Conservation (phyloP, 1,284 basidiomycete genomes). For the Pseudozyma hubeiensis region DNA sequence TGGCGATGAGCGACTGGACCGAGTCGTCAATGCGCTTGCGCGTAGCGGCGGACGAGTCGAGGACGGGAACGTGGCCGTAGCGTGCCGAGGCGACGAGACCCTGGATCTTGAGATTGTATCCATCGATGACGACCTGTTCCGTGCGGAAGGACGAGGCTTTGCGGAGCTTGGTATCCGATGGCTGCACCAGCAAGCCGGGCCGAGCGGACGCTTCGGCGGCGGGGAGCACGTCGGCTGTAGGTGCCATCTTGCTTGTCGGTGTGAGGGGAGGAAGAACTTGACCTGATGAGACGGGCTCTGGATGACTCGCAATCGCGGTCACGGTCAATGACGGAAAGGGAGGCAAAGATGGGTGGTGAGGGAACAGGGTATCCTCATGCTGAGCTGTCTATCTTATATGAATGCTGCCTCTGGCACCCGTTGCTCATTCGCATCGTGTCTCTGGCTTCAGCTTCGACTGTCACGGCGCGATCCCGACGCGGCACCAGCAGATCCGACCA, state of each 20-base stretch:
- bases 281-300: background rate
- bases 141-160: conserved; percentile 47
- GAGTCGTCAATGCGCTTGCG: conserved; percentile 58
- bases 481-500: no score
- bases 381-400: no score
- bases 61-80: conserved; percentile 52
- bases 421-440: no score
- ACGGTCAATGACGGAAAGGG: no score
- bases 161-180: conserved; percentile 39
- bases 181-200: conserved; percentile 32
- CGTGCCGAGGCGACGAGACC: conserved; percentile 56
- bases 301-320: no score
- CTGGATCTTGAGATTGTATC: conserved; percentile 49
- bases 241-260: conserved; percentile 22
- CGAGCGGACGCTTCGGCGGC: conserved; percentile 12
- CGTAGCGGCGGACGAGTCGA: conserved; percentile 44
- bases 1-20: conserved; percentile 49
- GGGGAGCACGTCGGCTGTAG: conserved; percentile 40
- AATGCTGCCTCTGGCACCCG: no score
- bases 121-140: conserved; percentile 55
- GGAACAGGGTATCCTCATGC: no score
- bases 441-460: no score
- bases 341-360: no score
- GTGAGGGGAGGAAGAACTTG: background rate
- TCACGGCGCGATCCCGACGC: no score